Base-by-base conservation (phyloP, 2,329 filamentous ascomycete genomes). In the Monosporascus sp. region DNA sequence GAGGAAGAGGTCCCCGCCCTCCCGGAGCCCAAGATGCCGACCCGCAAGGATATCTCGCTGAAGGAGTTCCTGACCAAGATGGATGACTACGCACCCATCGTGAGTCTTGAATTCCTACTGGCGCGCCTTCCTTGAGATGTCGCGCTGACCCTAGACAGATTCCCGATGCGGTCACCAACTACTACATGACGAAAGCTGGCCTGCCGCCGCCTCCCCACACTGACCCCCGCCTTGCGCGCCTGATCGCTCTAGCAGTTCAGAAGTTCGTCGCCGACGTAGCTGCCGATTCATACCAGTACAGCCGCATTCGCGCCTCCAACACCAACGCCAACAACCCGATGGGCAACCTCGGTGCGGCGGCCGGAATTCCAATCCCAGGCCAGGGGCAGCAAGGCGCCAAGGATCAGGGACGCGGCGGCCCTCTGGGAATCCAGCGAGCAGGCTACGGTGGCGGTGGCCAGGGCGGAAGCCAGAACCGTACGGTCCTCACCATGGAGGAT, bases 201-300 rank as follows among this genome's bases (percentile, higher is more conserved):
- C 89, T 99, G 4, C 92, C 94, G 37, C 93, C 93, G 1, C 91
- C 93, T 41, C 92, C 91, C 0, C 88, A 94, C 64, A 96, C 91
- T 50, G 91, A 96, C 65, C 87, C 87, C 20, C 90, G 92, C 54
- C 88, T 99, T 27, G 91, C 93, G 22, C 91, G 93, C 48, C 87
- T 99, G 3, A 87, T 99, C 44, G 93, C 94, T 2, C 88, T 99
- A 8, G 94, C 94, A n/a, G 96, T 94, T 0, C 94, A 99, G 69
- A 99, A 99, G 70, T 99, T 99, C 78, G 89, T 99, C 64, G 92
- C 94, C 55, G 94, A 99, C 70, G 91, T 99, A 60, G 94, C 94
- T 2, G 92, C 94, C 53, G 94, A 99, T 70, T 91, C 94, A 3
- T 99, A 99, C 72, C 94, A 99, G 73, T 97, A 97, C 78, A 91